Base-by-base conservation (phyloP, 805 yeast species). In the Starmerella potacharoeniae region DNA sequence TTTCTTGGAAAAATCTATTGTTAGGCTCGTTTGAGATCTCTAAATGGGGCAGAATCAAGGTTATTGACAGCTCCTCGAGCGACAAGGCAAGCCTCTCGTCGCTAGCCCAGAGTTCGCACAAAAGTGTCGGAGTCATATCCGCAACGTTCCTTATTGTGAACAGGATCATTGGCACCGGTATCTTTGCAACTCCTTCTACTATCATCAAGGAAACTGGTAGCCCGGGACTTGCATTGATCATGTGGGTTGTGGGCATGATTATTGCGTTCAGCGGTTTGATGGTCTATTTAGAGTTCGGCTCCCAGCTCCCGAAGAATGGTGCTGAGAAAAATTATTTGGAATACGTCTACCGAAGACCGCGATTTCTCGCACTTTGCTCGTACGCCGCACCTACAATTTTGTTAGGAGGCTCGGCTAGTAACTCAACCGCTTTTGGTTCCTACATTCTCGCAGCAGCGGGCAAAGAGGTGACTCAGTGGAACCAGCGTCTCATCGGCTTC, bases 271-370 rank as follows among this genome's bases (percentile, higher is more conserved):
- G 80, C 37, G 84, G 84, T 39, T 67, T 83, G 62, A 76, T 79
- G 65, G 87, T 83, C 3, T 86, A 84, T 67, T 79, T 85, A 81
- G 93, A 85, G 65, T 83, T 84, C 67, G 95, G 95, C 13, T 78
- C 42, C 14, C 49, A 49, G 35, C 78, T 84, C 55, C 86, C 87
- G 47, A 78, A 84, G 70, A 85, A 86, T 64, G 95, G 95, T 60
- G 95, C 93, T 61, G 95, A 86, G 65, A 85, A 84, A 69, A 84
- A 84, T 64, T 86, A 86, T 65, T 70, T 86, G 62, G 93, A 86
- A 66, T 82, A 77, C 62, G 77, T 84, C 51, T 86, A 75, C 71
- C 75, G 74, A 49, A 80, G 77, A 62, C 95, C 95, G 43, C 77
- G 73, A 65, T 84, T 82, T 64, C 73, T 86, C 55, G 76, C 82